These are phyloP conservation scores for Coemansia sp. DNA, from an alignment of 192 early-diverging fungal genomes.

Conservation along the genomic window DNA sequence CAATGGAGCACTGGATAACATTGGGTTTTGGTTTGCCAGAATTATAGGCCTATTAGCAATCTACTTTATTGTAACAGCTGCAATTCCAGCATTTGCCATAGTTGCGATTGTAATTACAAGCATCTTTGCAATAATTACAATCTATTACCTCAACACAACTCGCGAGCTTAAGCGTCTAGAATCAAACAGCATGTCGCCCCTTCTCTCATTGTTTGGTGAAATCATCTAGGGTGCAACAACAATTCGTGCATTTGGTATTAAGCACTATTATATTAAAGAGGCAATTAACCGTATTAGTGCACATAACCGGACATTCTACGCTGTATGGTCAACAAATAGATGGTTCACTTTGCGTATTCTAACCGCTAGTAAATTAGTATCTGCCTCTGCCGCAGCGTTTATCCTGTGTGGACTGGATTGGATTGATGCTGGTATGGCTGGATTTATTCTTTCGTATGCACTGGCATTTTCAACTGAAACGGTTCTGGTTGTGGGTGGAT, in stretches of 20 bases:
- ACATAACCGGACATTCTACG: slow-evolving; percentile 84
- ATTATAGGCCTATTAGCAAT: slow-evolving; percentile 59
- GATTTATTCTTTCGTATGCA: slow-evolving; percentile 80
- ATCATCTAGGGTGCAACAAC: slow-evolving; percentile 64
- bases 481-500: slow-evolving; percentile 78
- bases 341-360: slow-evolving; percentile 87
- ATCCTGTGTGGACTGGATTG: slow-evolving; percentile 58
- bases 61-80: slow-evolving; percentile 61
- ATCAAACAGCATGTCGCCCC: slow-evolving; percentile 61
- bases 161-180: slow-evolving; percentile 80
- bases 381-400: slow-evolving; percentile 67
- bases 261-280: too few species aligned
- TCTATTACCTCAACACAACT: slow-evolving; percentile 72
- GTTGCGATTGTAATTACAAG: slow-evolving; percentile 60
- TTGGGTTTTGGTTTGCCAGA: slow-evolving; percentile 57
- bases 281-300: slow-evolving; percentile 57
- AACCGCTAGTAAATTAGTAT: slow-evolving; percentile 70
- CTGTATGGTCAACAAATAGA: slow-evolving; percentile 85
- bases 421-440: slow-evolving; percentile 85
- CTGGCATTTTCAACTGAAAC: slow-evolving; percentile 78
- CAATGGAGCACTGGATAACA: slow-evolving; percentile 57
- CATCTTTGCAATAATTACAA: slow-evolving; percentile 64
- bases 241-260: too few species aligned
- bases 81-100: slow-evolving; percentile 76
- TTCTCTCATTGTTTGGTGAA: slow-evolving; percentile 82